Conservation (phyloP, 1,139 yeast species). For the Nadsonia commutata region DNA sequence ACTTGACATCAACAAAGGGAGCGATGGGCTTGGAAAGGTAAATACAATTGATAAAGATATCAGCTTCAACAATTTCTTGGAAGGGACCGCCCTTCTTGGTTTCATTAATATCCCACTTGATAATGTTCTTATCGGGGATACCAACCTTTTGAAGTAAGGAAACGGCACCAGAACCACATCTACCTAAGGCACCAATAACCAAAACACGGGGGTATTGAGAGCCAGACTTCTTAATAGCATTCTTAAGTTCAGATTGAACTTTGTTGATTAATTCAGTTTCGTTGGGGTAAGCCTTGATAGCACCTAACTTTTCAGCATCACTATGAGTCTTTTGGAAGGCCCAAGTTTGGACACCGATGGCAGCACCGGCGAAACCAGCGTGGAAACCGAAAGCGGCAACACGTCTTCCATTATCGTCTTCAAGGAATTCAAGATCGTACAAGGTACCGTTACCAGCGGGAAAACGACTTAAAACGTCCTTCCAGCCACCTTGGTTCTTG, state of each 20-base stretch:
- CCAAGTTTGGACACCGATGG: constrained; percentile 89
- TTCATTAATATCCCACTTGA: constrained; percentile 95
- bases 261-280: constrained; percentile 60
- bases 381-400: constrained; percentile 98
- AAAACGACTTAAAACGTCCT: constrained; percentile 75
- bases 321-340: constrained; percentile 69
- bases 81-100: constrained; percentile 97
- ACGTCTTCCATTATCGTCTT: constrained; percentile 89
- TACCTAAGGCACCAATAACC: constrained; percentile 93
- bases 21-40: constrained; percentile 87
- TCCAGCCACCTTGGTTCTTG: constrained; percentile 95
- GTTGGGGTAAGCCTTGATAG: constrained; percentile 68
- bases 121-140: constrained; percentile 66
- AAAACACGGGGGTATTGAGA: constrained; percentile 64
- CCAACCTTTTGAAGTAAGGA: constrained; percentile 74
- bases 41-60: constrained; percentile 89
- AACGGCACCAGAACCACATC: constrained; percentile 98
- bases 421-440: constrained; percentile 88
- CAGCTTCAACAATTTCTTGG: constrained; percentile 72
- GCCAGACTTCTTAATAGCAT: constrained; percentile 41
- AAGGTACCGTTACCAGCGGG: constrained; percentile 82
- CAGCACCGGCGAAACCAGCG: constrained; percentile 99
- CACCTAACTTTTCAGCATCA: constrained; percentile 40
- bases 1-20: constrained; percentile 64
- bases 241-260: constrained; percentile 45